Conservation (phyloP, 768 basidiomycete species). For the Daedalea quercina region DNA sequence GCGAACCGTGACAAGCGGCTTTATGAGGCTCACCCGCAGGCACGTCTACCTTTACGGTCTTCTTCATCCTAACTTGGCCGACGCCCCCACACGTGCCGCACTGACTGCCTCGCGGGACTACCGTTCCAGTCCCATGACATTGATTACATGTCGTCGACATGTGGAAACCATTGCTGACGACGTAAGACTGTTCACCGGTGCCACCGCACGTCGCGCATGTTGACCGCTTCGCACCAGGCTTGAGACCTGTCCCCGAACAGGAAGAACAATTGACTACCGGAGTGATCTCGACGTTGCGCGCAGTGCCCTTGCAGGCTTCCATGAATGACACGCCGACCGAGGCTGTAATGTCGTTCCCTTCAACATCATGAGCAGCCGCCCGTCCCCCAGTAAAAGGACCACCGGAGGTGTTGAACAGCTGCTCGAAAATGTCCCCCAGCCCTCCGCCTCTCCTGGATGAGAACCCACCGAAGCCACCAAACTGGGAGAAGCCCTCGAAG, state of each 20-base stretch:
- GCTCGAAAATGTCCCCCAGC: conserved; percentile 47
- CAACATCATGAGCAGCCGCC: conserved; percentile 33
- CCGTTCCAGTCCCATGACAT: conserved; percentile 78
- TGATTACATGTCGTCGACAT: conserved; percentile 88
- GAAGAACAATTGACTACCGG: conserved; percentile 80
- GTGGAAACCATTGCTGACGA: conserved; percentile 90
- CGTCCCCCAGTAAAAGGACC: conserved; percentile 18
- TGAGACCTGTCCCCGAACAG: conserved; percentile 84
- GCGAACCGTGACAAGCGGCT: neutral
- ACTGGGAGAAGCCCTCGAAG: conserved; percentile 67
- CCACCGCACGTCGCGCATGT: conserved; percentile 81
- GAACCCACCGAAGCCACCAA: conserved; percentile 41
- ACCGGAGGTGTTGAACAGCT: conserved; percentile 66
- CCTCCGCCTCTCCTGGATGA: conserved; percentile 24
- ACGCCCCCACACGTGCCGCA: conserved; percentile 81
- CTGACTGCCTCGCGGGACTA: conserved; percentile 68
- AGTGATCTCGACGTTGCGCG: conserved; percentile 65
- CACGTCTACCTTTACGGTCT: conserved; percentile 73
- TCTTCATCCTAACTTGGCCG: conserved; percentile 79
- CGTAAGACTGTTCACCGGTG: conserved; percentile 81
- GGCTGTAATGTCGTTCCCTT: conserved; percentile 81
- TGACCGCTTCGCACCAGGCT: conserved; percentile 74
- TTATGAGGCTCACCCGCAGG: conserved; percentile 61
- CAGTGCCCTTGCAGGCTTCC: conserved; percentile 90
- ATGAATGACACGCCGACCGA: conserved; percentile 75